These are phyloP conservation scores for Westerdykella ornata DNA, from an alignment of 2,329 filamentous ascomycete species.

Conservation along the genomic window DNA sequence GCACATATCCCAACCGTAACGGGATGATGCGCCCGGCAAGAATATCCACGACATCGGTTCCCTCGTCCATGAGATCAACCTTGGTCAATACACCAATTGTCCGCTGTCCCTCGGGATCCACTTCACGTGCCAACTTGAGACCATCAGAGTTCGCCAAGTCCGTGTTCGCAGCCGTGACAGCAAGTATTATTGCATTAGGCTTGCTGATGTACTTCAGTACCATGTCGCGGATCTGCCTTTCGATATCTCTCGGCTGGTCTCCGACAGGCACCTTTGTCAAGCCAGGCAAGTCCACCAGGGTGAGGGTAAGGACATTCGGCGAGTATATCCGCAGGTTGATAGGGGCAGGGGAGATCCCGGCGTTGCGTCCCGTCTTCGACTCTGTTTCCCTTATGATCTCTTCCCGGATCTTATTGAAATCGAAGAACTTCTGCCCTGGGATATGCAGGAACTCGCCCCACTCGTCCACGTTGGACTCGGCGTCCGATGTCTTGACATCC, in stretches of 20 bases:
- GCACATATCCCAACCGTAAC: conserved; percentile 87
- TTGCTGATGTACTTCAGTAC: conserved; percentile 98
- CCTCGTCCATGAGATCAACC: conserved; percentile 98
- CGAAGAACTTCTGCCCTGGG: conserved; percentile 92
- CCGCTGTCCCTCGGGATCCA: conserved; percentile 93
- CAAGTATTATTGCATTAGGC: conserved; percentile 94
- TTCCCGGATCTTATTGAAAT: conserved; percentile 97
- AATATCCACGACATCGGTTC: conserved; percentile 97
- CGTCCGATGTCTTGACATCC: conserved; percentile 64
- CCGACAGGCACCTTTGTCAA: conserved; percentile 95
- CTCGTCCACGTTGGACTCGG: conserved; percentile 85
- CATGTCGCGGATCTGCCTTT: conserved; percentile 95
- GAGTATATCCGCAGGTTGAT: conserved; percentile 99
- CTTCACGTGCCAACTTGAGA: conserved; percentile 89
- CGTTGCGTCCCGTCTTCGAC: conserved; percentile 91
- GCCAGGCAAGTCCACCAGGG: conserved; percentile 91
- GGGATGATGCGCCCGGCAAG: conserved; percentile 96
- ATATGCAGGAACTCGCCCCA: conserved; percentile 99
- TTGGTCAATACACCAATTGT: conserved; percentile 98
- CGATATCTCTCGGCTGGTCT: conserved; percentile 93
- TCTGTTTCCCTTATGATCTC: conserved; percentile 97
- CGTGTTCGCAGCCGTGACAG: conserved; percentile 92
- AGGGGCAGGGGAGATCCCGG: conserved; percentile 89
- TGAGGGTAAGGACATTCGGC: conserved; percentile 93
- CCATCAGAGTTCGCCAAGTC: conserved; percentile 99